Percentiles rank a stretch among this genome's conserved stretches.
These are phyloP conservation scores for Ophiosphaerella narmari DNA, from an alignment of 2,329 filamentous ascomycete species.

Conservation along the genomic window DNA sequence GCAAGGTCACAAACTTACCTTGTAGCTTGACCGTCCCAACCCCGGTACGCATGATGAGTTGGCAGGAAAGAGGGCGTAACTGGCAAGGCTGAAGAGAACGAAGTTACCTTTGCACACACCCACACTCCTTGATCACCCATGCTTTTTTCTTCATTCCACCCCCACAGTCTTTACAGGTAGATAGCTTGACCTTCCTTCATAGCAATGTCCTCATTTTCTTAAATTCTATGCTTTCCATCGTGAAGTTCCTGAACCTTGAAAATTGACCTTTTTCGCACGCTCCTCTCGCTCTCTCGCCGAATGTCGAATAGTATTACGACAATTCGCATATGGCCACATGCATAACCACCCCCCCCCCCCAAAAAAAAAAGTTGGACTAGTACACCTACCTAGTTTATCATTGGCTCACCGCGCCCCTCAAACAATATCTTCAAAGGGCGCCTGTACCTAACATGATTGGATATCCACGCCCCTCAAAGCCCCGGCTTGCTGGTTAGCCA, in stretches of 20 bases:
- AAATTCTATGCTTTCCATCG: no score
- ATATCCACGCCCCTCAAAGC: background rate
- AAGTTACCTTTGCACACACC: background rate
- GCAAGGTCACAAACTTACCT: slow-evolving; percentile 1
- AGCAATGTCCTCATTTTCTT: no score
- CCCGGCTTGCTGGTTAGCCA: background rate
- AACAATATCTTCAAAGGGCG: no score
- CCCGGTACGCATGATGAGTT: background rate
- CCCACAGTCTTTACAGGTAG: background rate
- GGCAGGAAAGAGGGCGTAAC: background rate
- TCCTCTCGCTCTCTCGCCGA: no score
- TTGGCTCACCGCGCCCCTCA: background rate
- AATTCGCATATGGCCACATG: no score
- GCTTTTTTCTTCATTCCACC: background rate
- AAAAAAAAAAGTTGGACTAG: no score
- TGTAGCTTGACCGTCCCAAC: background rate
- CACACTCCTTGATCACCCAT: background rate
- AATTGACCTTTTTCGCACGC: no score
- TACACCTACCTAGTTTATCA: no score
- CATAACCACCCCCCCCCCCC: no score
- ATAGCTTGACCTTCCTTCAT: background rate
- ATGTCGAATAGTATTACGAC: no score
- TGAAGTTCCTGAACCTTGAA: no score
- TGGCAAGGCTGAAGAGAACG: background rate
- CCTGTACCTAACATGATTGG: background rate